Evolutionary conservation across 2,329 filamentous ascomycete species (phyloP).

Genomic region (Zymoseptoria pseudotritici): DNA sequence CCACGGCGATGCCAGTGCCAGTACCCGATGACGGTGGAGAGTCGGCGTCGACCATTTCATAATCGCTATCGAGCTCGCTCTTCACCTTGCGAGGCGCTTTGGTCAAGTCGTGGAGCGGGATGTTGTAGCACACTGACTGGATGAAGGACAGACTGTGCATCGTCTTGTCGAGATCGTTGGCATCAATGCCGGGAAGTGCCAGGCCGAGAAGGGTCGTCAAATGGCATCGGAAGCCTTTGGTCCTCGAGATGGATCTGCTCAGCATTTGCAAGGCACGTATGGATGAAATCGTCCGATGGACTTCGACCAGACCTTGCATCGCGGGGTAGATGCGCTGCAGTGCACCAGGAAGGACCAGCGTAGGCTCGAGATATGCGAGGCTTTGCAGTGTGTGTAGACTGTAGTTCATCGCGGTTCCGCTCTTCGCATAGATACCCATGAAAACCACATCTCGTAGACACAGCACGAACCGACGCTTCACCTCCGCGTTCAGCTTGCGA

Average conservation of each 20-base stretch:
- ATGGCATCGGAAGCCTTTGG: slow-evolving; percentile 94
- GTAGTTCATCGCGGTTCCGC: slow-evolving; percentile 81
- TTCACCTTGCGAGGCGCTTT: slow-evolving; percentile 43
- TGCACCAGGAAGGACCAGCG: slow-evolving; percentile 84
- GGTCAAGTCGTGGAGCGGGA: slow-evolving; percentile 79
- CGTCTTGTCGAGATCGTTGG: slow-evolving; percentile 95
- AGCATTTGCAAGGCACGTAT: slow-evolving; percentile 87
- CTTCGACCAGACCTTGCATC: slow-evolving; percentile 91
- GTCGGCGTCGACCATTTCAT: slow-evolving; percentile 22
- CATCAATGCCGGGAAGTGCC: slow-evolving; percentile 89
- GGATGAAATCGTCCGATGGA: slow-evolving; percentile 91
- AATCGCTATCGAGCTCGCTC: slow-evolving; percentile 27
- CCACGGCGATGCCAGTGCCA: slow-evolving; percentile 59
- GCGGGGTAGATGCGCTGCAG: slow-evolving; percentile 95
- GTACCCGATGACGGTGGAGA: slow-evolving; percentile 7
- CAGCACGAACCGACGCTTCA: slow-evolving; percentile 84
- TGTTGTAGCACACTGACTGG: slow-evolving; percentile 90
- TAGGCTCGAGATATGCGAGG: slow-evolving; percentile 82
- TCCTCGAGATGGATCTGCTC: slow-evolving; percentile 80
- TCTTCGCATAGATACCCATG: slow-evolving; percentile 98
- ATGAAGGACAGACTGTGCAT: slow-evolving; percentile 91
- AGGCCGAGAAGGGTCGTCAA: slow-evolving; percentile 89
- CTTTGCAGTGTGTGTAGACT: slow-evolving; percentile 86
- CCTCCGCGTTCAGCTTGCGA: slow-evolving; percentile 66
- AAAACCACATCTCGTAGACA: slow-evolving; percentile 88